These are phyloP conservation scores for Arthrocladium fulminans DNA, from an alignment of 2,329 filamentous ascomycete species.

Conservation along the genomic window DNA sequence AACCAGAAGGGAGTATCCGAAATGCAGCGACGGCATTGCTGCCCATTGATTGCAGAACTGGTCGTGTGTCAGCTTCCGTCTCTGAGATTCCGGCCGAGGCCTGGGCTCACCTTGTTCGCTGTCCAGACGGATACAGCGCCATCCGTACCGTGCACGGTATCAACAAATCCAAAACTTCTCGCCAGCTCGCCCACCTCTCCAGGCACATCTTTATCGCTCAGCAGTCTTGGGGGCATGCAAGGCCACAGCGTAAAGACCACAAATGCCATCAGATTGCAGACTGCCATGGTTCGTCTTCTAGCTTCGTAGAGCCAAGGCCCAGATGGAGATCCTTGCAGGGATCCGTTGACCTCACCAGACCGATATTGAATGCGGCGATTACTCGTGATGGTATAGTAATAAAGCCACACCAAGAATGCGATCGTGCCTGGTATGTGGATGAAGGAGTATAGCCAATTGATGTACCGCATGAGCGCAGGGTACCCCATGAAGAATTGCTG, in stretches of 20 bases:
- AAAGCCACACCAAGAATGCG: slow-evolving; percentile 58
- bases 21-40: slow-evolving; percentile 68
- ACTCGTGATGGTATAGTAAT: slow-evolving; percentile 59
- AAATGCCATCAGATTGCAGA: slow-evolving; percentile 52
- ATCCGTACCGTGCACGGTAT: slow-evolving; percentile 48
- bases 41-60: slow-evolving; percentile 32
- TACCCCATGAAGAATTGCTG: slow-evolving; percentile 50
- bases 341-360: slow-evolving; percentile 27
- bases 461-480: slow-evolving; percentile 54
- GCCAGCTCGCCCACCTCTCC: slow-evolving; percentile 50
- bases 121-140: slow-evolving; percentile 63
- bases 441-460: slow-evolving; percentile 65
- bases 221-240: slow-evolving; percentile 51
- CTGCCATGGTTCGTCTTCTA: slow-evolving; percentile 47
- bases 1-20: slow-evolving; percentile 65
- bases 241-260: slow-evolving; percentile 52
- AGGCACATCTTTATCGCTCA: slow-evolving; percentile 45
- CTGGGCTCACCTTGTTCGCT: slow-evolving; percentile 61
- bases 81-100: slow-evolving; percentile 50
- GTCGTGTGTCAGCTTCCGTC: neutral
- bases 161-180: slow-evolving; percentile 51
- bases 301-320: slow-evolving; percentile 48
- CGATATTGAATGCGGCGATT: slow-evolving; percentile 40
- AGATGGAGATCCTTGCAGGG: slow-evolving; percentile 32
- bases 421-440: slow-evolving; percentile 72